Evolutionary conservation across 805 yeast genomes (phyloP).

Genomic region (Saturnispora dispora): DNA sequence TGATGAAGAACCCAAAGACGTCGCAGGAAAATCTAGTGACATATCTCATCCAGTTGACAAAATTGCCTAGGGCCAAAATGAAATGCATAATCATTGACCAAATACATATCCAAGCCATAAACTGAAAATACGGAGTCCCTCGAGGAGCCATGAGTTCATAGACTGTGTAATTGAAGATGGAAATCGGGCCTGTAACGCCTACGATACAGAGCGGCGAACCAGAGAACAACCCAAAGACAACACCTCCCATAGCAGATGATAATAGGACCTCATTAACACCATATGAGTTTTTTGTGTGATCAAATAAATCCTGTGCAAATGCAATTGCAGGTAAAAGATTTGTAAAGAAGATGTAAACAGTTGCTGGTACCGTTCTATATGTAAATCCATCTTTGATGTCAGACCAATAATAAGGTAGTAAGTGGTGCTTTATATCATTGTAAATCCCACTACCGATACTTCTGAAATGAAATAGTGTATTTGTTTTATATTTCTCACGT

Average conservation of each 20-base stretch:
- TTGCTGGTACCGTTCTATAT: slow-evolving; percentile 82
- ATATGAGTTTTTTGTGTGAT: slow-evolving; percentile 74
- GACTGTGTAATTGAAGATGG: slow-evolving; percentile 88
- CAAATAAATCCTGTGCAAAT: slow-evolving; percentile 95
- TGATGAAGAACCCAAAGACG: slow-evolving; percentile 86
- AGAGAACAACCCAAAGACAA: slow-evolving; percentile 72
- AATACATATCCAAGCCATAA: slow-evolving; percentile 91
- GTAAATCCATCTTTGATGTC: slow-evolving; percentile 81
- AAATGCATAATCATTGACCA: slow-evolving; percentile 87
- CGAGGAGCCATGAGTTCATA: slow-evolving; percentile 56
- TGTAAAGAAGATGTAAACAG: slow-evolving; percentile 77
- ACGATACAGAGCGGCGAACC: slow-evolving; percentile 95
- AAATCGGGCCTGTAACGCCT: slow-evolving; percentile 94
- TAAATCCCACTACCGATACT: slow-evolving; percentile 42
- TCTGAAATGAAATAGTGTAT: slow-evolving; percentile 18
- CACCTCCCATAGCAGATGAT: slow-evolving; percentile 80
- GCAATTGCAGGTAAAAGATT: slow-evolving; percentile 90
- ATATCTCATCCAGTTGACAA: slow-evolving; percentile 55
- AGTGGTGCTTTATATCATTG: slow-evolving; percentile 40
- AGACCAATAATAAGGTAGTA: slow-evolving; percentile 56
- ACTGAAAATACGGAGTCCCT: slow-evolving; percentile 59
- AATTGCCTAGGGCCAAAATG: slow-evolving; percentile 58
- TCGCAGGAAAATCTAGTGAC: slow-evolving; percentile 84
- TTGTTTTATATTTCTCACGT: slow-evolving; percentile 9
- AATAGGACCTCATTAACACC: slow-evolving; percentile 88